Percentiles rank a stretch among this genome's conserved stretches.
phyloP scores from a whole-genome alignment of 371 early-diverging fungal genomes.

The Syncephalastrum racemosum region DNA sequence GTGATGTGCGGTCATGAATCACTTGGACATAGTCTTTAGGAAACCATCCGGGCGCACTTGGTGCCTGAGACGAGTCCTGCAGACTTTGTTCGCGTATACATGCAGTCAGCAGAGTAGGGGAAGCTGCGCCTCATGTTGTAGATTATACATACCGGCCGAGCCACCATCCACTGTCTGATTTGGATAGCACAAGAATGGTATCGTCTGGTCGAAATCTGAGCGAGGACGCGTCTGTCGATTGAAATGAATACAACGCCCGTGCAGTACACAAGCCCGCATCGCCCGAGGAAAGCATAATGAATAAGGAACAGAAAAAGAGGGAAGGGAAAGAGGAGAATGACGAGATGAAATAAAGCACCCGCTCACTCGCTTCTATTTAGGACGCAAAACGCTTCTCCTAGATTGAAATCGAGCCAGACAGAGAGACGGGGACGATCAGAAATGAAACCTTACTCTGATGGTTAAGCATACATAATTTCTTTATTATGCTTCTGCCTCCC shows the following conservation, averaged over 20 bases:
- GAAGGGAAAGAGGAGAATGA: constrained; percentile 5
- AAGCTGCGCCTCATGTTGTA: neutral
- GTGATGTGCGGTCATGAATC: constrained; percentile 20
- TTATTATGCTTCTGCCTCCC: no score
- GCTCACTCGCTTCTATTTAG: no score
- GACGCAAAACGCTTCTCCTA: no score
- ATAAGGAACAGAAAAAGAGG: constrained; percentile 6
- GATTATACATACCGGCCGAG: constrained; percentile 57
- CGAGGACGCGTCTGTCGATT: constrained; percentile 62
- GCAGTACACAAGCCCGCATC: constrained; percentile 9
- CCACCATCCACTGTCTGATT: constrained; percentile 93
- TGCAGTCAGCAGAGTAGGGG: neutral
- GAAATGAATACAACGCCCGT: constrained; percentile 12
- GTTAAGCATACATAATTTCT: no score
- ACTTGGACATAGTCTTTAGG: constrained; percentile 83
- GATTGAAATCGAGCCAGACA: no score
- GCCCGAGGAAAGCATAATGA: neutral
- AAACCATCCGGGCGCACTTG: constrained; percentile 79
- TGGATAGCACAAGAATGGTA: constrained; percentile 76
- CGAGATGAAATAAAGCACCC: neutral
- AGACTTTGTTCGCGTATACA: constrained; percentile 33
- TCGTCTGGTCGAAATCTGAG: constrained; percentile 79
- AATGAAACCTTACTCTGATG: no score
- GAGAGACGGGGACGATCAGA: no score
- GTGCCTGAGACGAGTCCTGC: no score